Evolutionary conservation across 768 basidiomycete genomes (phyloP).

Genomic region (Amanita polypyramis): DNA sequence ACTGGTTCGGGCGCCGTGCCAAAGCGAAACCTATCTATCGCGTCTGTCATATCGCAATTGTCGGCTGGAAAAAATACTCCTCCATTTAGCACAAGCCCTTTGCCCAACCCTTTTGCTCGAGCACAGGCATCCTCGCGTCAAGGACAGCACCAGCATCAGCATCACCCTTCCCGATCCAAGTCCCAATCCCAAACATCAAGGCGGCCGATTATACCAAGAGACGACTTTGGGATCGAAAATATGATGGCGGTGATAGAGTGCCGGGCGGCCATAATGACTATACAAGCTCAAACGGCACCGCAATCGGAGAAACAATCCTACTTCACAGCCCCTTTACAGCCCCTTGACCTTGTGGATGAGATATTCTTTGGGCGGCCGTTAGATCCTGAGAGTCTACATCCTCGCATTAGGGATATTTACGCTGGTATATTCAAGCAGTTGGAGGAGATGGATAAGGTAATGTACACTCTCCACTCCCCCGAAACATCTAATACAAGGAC

Average conservation of each 20-base stretch:
- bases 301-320: constrained; percentile 15
- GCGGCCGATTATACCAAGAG: constrained; percentile 45
- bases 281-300: constrained; percentile 6
- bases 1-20: constrained; percentile 20
- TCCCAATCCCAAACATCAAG: constrained; percentile 22
- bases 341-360: constrained; percentile 57
- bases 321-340: constrained; percentile 13
- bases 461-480: neutral
- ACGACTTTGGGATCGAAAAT: constrained; percentile 78
- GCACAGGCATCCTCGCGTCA: constrained; percentile 1
- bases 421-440: constrained; percentile 58
- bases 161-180: constrained; percentile 9
- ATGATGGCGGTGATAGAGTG: constrained; percentile 88
- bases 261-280: constrained; percentile 26
- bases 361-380: constrained; percentile 60
- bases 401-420: constrained; percentile 62
- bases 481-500: neutral
- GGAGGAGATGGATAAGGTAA: constrained; percentile 77
- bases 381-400: constrained; percentile 56
- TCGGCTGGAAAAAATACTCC: constrained; percentile 20
- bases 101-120: neutral
- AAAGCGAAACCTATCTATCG: constrained; percentile 58
- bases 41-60: constrained; percentile 66
- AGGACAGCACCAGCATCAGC: neutral
- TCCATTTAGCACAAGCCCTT: neutral